Evolutionary conservation across 208 protist species (phyloP).

Genomic region (Wallacemonas sp.): DNA sequence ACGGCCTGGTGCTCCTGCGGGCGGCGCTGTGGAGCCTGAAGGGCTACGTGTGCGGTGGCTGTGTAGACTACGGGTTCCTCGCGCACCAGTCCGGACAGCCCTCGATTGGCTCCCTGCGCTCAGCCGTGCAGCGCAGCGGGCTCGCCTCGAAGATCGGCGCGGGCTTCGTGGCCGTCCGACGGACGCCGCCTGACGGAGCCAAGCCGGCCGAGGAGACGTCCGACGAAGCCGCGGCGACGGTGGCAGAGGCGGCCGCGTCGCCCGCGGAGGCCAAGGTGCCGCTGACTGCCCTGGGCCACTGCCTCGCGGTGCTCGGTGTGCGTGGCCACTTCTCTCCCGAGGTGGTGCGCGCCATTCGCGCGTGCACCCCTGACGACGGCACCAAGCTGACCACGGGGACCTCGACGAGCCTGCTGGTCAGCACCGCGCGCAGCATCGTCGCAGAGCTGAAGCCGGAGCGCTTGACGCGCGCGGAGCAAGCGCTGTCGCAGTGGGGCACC

Average conservation of each 20-base stretch:
- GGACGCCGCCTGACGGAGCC: neutral
- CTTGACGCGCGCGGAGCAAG: constrained; percentile 53
- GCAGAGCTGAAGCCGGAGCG: constrained; percentile 29
- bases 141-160: constrained; percentile 28
- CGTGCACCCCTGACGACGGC: constrained; percentile 38
- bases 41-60: constrained; percentile 46
- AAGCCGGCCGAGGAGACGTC: neutral
- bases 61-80: constrained; percentile 67
- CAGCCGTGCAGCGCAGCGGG: constrained; percentile 34
- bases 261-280: neutral
- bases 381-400: constrained; percentile 46
- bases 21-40: constrained; percentile 76
- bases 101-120: constrained; percentile 34
- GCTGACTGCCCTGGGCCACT: constrained; percentile 67
- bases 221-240: neutral
- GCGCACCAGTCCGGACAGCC: constrained; percentile 17
- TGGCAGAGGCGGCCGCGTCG: neutral
- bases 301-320: constrained; percentile 67
- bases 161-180: neutral
- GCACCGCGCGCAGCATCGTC: constrained; percentile 37
- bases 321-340: constrained; percentile 71
- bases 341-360: constrained; percentile 35
- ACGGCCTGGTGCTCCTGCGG: constrained; percentile 56
- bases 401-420: constrained; percentile 43
- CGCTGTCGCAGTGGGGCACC: constrained; percentile 20